Evolutionary conservation across 2,329 filamentous ascomycete species (phyloP).

Genomic region (Rutstroemia sp.): DNA sequence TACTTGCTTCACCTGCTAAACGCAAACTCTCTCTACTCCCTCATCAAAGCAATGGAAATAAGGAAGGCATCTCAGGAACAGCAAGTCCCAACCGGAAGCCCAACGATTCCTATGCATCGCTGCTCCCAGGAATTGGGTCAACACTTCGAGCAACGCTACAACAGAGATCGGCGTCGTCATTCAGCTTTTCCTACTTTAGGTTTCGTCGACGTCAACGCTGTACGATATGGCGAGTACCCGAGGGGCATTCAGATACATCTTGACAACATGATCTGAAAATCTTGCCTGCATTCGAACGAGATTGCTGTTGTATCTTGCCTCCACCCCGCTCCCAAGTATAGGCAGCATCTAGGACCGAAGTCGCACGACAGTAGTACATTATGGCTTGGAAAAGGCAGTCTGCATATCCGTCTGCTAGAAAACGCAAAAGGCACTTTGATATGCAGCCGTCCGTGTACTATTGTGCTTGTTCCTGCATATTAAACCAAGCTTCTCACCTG

Average conservation of each 20-base stretch:
- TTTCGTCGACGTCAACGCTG: constrained; percentile 4
- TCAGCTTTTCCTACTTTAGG: neutral
- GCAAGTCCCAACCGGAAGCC: too few species aligned
- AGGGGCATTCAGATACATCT: too few species aligned
- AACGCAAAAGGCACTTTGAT: neutral
- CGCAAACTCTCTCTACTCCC: neutral
- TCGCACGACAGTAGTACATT: neutral
- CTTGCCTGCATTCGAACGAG: too few species aligned
- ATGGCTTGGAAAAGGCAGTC: neutral
- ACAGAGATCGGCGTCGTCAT: neutral
- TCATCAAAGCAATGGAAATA: neutral
- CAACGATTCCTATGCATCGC: too few species aligned
- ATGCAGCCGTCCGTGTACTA: neutral
- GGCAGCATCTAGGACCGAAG: neutral
- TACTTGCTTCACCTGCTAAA: too few species aligned
- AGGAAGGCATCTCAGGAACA: too few species aligned
- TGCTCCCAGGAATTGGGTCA: too few species aligned
- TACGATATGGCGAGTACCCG: neutral
- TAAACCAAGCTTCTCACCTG: neutral
- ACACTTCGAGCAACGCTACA: too few species aligned
- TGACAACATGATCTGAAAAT: too few species aligned
- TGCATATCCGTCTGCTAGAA: constrained; percentile 4
- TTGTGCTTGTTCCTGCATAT: constrained; percentile 5
- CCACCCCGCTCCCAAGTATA: too few species aligned
- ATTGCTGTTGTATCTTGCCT: too few species aligned